phyloP scores from a whole-genome alignment of 2,329 filamentous ascomycete species.

The Epichloe baconii region DNA sequence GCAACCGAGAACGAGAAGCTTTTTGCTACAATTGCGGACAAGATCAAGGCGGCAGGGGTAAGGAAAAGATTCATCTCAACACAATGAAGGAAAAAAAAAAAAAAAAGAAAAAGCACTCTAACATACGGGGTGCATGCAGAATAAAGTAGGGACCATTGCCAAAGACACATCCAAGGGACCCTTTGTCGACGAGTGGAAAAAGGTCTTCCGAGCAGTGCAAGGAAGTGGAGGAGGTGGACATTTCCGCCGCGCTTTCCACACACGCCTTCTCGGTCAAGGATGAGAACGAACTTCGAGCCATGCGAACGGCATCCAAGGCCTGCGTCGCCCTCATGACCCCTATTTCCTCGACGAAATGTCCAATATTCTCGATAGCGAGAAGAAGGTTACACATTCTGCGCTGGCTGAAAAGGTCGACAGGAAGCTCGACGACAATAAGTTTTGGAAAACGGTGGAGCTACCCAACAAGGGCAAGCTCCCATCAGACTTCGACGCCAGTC shows the following conservation, averaged over 20 bases:
- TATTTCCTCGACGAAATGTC: constrained; percentile 99
- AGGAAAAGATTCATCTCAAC: constrained; percentile 21
- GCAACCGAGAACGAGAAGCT: constrained; percentile 82
- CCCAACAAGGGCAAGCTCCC: constrained; percentile 65
- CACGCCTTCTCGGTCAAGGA: constrained; percentile 87
- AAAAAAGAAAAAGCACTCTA: not conserved
- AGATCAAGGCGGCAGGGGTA: constrained; percentile 79
- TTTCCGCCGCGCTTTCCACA: constrained; percentile 67
- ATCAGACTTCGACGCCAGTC: constrained; percentile 70
- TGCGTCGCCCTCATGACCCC: constrained; percentile 91
- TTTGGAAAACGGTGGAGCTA: constrained; percentile 70
- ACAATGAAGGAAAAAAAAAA: too few species aligned
- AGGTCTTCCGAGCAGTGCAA: constrained; percentile 67
- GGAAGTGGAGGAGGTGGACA: constrained; percentile 79
- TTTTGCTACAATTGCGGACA: constrained; percentile 70
- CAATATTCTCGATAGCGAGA: constrained; percentile 85
- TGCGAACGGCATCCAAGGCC: constrained; percentile 87
- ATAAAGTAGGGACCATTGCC: constrained; percentile 75
- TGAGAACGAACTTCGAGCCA: constrained; percentile 82
- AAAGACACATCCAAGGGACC: constrained; percentile 79
- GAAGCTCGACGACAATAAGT: constrained; percentile 88
- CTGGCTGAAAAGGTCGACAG: constrained; percentile 78
- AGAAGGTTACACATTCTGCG: constrained; percentile 83
- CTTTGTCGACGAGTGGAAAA: constrained; percentile 95
- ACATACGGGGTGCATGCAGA: constrained; percentile 33